phyloP scores from a whole-genome alignment of 495 filamentous ascomycete species.

The Neurospora sp. region DNA sequence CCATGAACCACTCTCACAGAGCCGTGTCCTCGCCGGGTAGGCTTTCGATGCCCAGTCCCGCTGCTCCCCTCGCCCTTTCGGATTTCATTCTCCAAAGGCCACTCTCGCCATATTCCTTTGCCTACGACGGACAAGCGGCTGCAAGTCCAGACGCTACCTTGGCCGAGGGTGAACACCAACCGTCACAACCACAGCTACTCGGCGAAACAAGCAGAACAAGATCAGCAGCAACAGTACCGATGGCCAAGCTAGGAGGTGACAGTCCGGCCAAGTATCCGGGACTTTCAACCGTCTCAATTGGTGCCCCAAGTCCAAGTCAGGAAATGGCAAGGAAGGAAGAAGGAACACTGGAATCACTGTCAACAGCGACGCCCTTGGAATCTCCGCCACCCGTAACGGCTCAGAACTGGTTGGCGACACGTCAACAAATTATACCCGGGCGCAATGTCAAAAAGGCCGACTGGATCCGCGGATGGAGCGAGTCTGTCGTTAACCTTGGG shows the following conservation, averaged over 20 bases:
- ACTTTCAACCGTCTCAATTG: not conserved
- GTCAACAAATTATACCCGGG: constrained; percentile 19
- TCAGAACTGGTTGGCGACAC: constrained; percentile 16
- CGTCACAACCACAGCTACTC: not conserved
- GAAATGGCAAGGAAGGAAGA: not conserved
- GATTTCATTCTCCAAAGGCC: constrained; percentile 15
- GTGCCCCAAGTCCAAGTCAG: not conserved
- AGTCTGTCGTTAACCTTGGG: constrained; percentile 15
- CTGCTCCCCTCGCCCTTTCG: constrained; percentile 16
- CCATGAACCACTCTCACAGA: constrained; percentile 14
- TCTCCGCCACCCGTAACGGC: not conserved
- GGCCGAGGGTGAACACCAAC: constrained; percentile 3
- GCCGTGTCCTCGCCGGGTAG: constrained; percentile 5
- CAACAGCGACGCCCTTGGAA: not conserved
- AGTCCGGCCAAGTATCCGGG: not conserved
- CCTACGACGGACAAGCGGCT: constrained; percentile 8
- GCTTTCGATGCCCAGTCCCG: constrained; percentile 8
- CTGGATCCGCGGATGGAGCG: constrained; percentile 26
- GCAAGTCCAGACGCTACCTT: constrained; percentile 1
- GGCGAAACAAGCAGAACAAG: not conserved
- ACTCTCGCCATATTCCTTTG: constrained; percentile 8
- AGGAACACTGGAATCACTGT: not conserved
- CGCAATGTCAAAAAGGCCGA: constrained; percentile 22
- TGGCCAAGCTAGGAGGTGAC: not conserved
- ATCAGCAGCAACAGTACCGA: not conserved